Percentiles rank a stretch among this genome's conserved stretches.
phyloP scores from a whole-genome alignment of 495 filamentous ascomycete genomes.

The Penicillium macrosclerotiorum region DNA sequence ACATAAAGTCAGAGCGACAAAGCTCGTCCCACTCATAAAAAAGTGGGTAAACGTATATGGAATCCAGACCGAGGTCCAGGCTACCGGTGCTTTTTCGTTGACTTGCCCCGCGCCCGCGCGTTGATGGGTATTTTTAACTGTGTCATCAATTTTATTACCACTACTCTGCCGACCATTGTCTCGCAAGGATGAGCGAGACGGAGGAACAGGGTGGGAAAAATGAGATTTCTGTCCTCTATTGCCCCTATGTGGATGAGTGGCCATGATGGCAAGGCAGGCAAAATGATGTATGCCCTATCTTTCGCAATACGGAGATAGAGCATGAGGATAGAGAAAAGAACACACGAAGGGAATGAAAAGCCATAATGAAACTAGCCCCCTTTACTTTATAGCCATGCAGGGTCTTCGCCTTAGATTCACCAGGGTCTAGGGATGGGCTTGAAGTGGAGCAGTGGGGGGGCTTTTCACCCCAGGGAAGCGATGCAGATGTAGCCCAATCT shows the following conservation, averaged over 20 bases:
- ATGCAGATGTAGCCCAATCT: background rate
- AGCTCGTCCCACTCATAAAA: constrained; percentile 7
- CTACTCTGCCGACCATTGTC: background rate
- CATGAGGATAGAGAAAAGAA: background rate
- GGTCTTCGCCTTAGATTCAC: background rate
- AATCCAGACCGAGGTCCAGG: constrained; percentile 4
- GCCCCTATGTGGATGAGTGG: constrained; percentile 6
- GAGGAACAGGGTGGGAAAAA: constrained; percentile 10
- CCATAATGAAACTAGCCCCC: background rate
- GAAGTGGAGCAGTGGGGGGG: background rate
- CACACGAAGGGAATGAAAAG: background rate
- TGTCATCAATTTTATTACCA: background rate
- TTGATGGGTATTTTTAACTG: background rate
- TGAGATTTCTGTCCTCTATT: constrained; percentile 10
- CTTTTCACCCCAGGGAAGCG: background rate
- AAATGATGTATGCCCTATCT: background rate
- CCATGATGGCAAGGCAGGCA: constrained; percentile 1
- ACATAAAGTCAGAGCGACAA: constrained; percentile 5
- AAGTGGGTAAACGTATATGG: constrained; percentile 14
- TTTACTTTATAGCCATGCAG: background rate
- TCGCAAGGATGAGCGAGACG: constrained; percentile 10
- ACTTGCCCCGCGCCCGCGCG: background rate
- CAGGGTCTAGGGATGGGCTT: background rate
- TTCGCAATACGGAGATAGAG: background rate
- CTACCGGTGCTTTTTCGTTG: background rate